phyloP scores from a whole-genome alignment of 805 yeast genomes.

The Hanseniaspora meyeri region DNA sequence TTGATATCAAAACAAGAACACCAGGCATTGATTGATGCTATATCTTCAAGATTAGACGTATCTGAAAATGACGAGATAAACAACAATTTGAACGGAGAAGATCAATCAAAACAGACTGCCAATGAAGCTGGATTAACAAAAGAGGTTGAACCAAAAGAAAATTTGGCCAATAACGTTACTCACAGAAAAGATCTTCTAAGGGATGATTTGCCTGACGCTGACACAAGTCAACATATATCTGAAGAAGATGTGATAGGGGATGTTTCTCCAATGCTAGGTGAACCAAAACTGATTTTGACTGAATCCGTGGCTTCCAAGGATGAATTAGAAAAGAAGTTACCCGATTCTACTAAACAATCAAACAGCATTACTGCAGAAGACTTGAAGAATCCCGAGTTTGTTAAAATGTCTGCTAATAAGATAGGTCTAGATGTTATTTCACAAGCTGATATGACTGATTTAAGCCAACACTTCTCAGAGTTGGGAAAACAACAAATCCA shows the following conservation, averaged over 20 bases:
- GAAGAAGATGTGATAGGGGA: no score
- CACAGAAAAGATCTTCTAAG: no score
- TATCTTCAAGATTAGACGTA: neutral
- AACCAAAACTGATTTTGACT: no score
- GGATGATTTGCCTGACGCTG: no score
- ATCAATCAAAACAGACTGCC: no score
- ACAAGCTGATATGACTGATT: constrained; percentile 13
- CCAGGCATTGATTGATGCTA: neutral
- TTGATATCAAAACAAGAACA: neutral
- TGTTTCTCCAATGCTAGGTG: no score
- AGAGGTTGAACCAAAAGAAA: neutral
- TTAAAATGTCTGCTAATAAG: neutral
- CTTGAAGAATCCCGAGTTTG: constrained; percentile 1
- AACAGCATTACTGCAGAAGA: neutral
- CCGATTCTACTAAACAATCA: neutral
- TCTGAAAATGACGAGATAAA: neutral
- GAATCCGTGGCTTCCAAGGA: no score
- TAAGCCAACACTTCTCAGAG: constrained; percentile 23
- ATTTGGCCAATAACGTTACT: neutral
- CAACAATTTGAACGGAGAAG: no score
- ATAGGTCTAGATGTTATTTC: constrained; percentile 1
- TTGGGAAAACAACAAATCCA: constrained; percentile 18
- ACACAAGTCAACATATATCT: no score
- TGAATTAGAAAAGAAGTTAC: neutral
- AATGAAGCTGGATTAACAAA: no score